These are phyloP conservation scores for Boletus tomentosulus DNA, from an alignment of 768 basidiomycete genomes.

Conservation along the genomic window DNA sequence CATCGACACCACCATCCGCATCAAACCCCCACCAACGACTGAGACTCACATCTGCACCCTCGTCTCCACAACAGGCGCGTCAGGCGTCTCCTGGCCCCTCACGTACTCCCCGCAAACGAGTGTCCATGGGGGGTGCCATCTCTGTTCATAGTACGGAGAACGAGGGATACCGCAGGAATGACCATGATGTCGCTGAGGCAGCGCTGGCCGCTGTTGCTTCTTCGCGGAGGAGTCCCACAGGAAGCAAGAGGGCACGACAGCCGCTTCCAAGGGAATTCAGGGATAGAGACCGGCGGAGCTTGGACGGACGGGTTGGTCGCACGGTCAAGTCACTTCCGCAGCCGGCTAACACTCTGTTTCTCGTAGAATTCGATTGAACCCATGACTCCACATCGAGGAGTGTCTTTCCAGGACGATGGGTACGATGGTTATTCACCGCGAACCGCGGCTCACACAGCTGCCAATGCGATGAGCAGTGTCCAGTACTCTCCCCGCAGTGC, in stretches of 20 bases:
- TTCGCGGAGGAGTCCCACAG: constrained; percentile 48
- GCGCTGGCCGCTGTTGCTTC: constrained; percentile 61
- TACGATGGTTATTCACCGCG: constrained; percentile 21
- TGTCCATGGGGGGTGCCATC: constrained; percentile 34
- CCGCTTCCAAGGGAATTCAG: constrained; percentile 51
- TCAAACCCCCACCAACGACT: constrained; percentile 29
- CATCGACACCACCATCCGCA: constrained; percentile 35
- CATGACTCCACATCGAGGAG: constrained; percentile 34
- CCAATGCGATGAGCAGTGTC: constrained; percentile 15
- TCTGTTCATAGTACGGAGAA: constrained; percentile 25
- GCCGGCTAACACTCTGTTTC: constrained; percentile 2
- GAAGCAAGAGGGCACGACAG: constrained; percentile 41
- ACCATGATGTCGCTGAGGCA: constrained; percentile 45
- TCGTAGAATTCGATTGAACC: constrained; percentile 34
- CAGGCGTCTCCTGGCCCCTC: constrained; percentile 38
- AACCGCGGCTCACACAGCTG: constrained; percentile 22
- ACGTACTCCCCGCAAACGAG: constrained; percentile 40
- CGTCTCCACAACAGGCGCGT: constrained; percentile 39
- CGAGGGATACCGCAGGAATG: constrained; percentile 20
- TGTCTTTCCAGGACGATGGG: constrained; percentile 20
- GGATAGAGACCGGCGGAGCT: constrained; percentile 32
- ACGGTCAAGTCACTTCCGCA: not conserved
- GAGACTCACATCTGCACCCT: constrained; percentile 47
- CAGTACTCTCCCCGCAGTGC: constrained; percentile 30
- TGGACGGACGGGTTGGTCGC: constrained; percentile 41